Percentiles rank a stretch among this genome's conserved stretches.
These are phyloP conservation scores for Amphicarpaea edgeworthii DNA, from an alignment of 306 rosid genomes.

Conservation along the genomic window DNA sequence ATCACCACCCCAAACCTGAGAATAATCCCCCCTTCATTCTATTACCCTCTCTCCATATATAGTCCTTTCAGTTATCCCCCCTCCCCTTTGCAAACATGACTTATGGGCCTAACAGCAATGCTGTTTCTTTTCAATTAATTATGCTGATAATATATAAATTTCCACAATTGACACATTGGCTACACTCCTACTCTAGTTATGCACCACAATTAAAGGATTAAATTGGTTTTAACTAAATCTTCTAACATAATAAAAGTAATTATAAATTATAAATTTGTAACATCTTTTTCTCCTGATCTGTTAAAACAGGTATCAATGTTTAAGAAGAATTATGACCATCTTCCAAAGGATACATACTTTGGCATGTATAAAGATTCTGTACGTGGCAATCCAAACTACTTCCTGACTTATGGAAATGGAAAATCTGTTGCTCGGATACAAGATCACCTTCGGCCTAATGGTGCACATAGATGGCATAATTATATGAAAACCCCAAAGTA, in stretches of 20 bases:
- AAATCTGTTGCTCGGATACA: slow-evolving; percentile 92
- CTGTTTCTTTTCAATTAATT: slow-evolving; percentile 35
- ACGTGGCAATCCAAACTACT: slow-evolving; percentile 95
- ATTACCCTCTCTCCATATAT: no score
- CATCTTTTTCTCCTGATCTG: slow-evolving; percentile 28
- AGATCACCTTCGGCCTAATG: slow-evolving; percentile 97
- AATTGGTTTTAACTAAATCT: slow-evolving; percentile 29
- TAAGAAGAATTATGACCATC: slow-evolving; percentile 94
- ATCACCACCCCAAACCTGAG: no score
- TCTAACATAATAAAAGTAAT: slow-evolving; percentile 32
- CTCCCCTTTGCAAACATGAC: no score
- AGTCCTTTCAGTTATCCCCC: no score
- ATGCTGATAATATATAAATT: slow-evolving; percentile 1
- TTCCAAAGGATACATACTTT: slow-evolving; percentile 93
- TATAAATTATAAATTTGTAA: slow-evolving; percentile 25
- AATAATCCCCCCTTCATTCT: no score
- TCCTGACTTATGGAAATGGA: slow-evolving; percentile 97
- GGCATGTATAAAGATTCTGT: slow-evolving; percentile 92
- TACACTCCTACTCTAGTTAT: slow-evolving; percentile 6
- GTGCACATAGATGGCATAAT: slow-evolving; percentile 99
- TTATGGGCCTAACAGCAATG: neutral
- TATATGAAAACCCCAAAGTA: slow-evolving; percentile 98
- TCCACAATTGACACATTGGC: neutral
- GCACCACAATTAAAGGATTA: neutral
- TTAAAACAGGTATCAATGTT: slow-evolving; percentile 83